Base-by-base conservation (phyloP, 2,329 filamentous ascomycete genomes). In the Incumbomyces delicatus region DNA sequence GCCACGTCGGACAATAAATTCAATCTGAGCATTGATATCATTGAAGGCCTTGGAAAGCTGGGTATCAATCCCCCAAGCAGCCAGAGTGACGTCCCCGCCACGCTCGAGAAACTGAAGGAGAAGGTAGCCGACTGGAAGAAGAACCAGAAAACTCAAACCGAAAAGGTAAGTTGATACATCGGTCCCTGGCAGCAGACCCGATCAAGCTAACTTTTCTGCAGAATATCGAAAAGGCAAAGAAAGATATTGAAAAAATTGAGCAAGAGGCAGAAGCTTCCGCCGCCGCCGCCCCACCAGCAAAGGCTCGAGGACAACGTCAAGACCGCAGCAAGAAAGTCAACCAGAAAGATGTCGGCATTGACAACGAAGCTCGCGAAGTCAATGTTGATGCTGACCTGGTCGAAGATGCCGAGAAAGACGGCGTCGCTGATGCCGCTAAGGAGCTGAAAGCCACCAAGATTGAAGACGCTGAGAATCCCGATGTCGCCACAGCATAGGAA, bases 171-270 rank as follows among this genome's bases (percentile, higher is more conserved):
- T 70, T 55, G 2, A 5, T 13, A 12, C 12, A 11, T 6, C 12
- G 18, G 32, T 30, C 32, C 39, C n/a, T 13, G 4, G 35, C 35
- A 27, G 35, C 35, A 27, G 22, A 27, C 22, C 5, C 22, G 5
- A 4, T 27, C 22, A 8, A 27, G 50, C 54, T 60, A 50, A 55
- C 48, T 45, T 53, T 56, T 49, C 61, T 70, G 22, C 60, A 96
- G 92, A 98, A 98, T 75, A 83, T 96, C 51, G 86, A 87, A 54
- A 95, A 95, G 70, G 92, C 92, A 51, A 85, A 95, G 74, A 90
- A 90, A 68, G 88, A 95, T 67, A 94, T 98, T 53, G 87, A 89
- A 63, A 81, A 82, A 57, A 78, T 96, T 36, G 78, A 82, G 57
- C 71, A 75, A 47, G 90, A 95, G 63, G 80, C 81, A 47, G 73